Evolutionary conservation across 306 rosid genomes (phyloP).

Genomic region (Trifolium repens): DNA sequence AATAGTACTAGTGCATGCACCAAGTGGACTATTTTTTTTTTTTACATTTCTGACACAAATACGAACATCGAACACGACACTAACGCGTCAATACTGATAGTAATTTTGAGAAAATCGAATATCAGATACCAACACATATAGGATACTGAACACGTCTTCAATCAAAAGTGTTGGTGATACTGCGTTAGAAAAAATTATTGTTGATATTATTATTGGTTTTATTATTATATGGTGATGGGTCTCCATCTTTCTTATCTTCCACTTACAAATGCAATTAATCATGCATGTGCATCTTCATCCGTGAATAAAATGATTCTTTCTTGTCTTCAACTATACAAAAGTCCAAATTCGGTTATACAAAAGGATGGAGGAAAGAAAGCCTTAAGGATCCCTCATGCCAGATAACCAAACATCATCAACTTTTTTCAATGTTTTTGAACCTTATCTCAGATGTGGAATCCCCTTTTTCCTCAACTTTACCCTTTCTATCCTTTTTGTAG

Average conservation of each 20-base stretch:
- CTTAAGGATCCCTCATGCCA: conserved; percentile 21
- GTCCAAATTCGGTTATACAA: conserved; percentile 53
- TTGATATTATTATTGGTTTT: conserved; percentile 6
- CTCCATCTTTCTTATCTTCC: conserved; percentile 52
- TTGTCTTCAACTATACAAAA: conserved; percentile 65
- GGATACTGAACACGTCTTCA: too few species aligned
- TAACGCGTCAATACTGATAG: neutral
- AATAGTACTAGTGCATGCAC: conserved; percentile 34
- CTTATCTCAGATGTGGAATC: conserved; percentile 31
- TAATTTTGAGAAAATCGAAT: neutral
- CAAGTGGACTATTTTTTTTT: conserved; percentile 39
- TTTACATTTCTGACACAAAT: neutral
- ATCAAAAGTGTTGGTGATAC: neutral
- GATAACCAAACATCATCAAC: conserved; percentile 33
- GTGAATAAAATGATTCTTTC: conserved; percentile 46
- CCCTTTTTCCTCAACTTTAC: conserved; percentile 18
- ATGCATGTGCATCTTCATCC: conserved; percentile 52
- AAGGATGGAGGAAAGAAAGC: conserved; percentile 3
- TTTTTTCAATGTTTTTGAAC: conserved; percentile 42
- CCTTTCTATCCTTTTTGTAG: conserved; percentile 30
- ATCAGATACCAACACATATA: neutral
- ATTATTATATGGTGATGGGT: conserved; percentile 43
- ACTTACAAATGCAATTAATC: conserved; percentile 47
- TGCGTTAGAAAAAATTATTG: conserved; percentile 18
- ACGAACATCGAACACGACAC: neutral